Conservation (phyloP, 495 filamentous ascomycete species). For the Clohesyomyces aquaticus region DNA sequence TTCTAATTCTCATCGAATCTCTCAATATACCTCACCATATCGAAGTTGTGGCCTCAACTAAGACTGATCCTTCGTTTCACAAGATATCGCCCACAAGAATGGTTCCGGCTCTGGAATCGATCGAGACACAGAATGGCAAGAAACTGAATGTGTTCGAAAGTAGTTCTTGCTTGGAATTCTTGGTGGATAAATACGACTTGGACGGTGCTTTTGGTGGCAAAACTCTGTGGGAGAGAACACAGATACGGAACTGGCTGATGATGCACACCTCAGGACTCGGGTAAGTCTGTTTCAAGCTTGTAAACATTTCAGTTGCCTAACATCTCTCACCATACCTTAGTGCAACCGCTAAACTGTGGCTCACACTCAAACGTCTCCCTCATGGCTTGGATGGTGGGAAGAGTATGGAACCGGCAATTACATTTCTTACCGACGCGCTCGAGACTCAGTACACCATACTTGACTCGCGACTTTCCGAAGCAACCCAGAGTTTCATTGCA, state of each 20-base stretch:
- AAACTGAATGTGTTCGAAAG: slow-evolving; percentile 26
- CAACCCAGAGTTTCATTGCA: slow-evolving; percentile 20
- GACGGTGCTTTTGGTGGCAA: slow-evolving; percentile 21
- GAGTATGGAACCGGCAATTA: neutral
- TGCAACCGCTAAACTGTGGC: slow-evolving; percentile 24
- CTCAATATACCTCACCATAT: slow-evolving; percentile 16
- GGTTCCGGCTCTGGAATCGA: slow-evolving; percentile 28
- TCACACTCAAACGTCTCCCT: slow-evolving; percentile 10
- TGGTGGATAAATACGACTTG: slow-evolving; percentile 25
- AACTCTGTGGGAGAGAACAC: slow-evolving; percentile 8
- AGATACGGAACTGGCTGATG: slow-evolving; percentile 22
- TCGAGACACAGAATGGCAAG: neutral
- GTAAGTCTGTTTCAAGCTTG: too few relatives aligned
- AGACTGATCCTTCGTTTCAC: slow-evolving; percentile 16
- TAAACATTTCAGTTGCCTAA: too few relatives aligned
- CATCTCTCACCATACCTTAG: neutral
- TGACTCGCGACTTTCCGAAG: slow-evolving; percentile 10
- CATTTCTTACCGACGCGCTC: slow-evolving; percentile 7
- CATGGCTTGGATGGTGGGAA: too few relatives aligned
- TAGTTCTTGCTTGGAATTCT: slow-evolving; percentile 18
- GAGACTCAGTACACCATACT: slow-evolving; percentile 20
- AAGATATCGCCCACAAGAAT: slow-evolving; percentile 23
- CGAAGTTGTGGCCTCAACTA: slow-evolving; percentile 9
- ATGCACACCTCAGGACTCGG: slow-evolving; percentile 20
- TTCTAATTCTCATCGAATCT: slow-evolving; percentile 26